These are phyloP conservation scores for Saturnispora hagleri DNA, from an alignment of 805 yeast genomes.

Conservation along the genomic window DNA sequence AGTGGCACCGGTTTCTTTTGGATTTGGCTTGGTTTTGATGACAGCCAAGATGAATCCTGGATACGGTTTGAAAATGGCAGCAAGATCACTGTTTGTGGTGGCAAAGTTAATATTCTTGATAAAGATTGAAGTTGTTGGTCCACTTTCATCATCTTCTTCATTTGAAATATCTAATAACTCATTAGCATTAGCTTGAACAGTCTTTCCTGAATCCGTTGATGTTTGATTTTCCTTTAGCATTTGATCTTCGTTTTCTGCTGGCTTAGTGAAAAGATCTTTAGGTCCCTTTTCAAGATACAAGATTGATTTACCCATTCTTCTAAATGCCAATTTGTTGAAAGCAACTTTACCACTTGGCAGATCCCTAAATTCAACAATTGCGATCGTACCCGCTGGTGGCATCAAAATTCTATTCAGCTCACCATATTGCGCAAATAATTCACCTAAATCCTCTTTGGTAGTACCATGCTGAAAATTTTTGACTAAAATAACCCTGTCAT, in stretches of 20 bases:
- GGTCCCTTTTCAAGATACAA: slow-evolving; percentile 94
- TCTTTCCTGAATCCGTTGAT: slow-evolving; percentile 29
- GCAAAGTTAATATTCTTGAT: slow-evolving; percentile 86
- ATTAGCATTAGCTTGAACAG: slow-evolving; percentile 35
- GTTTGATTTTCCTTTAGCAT: slow-evolving; percentile 20
- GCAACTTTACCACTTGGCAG: slow-evolving; percentile 82
- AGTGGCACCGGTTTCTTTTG: slow-evolving; percentile 57
- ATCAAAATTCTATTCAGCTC: slow-evolving; percentile 69
- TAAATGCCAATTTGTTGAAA: slow-evolving; percentile 76
- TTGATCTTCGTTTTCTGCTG: slow-evolving; percentile 31
- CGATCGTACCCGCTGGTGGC: slow-evolving; percentile 97
- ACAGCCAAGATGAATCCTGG: slow-evolving; percentile 77
- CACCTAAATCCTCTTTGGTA: slow-evolving; percentile 68
- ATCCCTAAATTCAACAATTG: slow-evolving; percentile 83
- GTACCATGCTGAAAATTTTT: slow-evolving; percentile 92
- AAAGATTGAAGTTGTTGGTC: slow-evolving; percentile 81
- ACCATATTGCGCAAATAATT: slow-evolving; percentile 73
- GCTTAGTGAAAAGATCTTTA: slow-evolving; percentile 59
- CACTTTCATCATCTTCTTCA: slow-evolving; percentile 33
- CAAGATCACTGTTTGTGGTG: slow-evolving; percentile 53
- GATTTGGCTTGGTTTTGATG: slow-evolving; percentile 82
- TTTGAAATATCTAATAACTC: slow-evolving; percentile 31
- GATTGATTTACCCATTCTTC: slow-evolving; percentile 80
- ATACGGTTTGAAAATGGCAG: slow-evolving; percentile 54
- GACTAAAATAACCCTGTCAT: slow-evolving; percentile 71